Evolutionary conservation across 2,329 filamentous ascomycete species (phyloP), one percentile per base, ranked within the genome.

Genomic region (Fusarium veterinarium): DNA sequence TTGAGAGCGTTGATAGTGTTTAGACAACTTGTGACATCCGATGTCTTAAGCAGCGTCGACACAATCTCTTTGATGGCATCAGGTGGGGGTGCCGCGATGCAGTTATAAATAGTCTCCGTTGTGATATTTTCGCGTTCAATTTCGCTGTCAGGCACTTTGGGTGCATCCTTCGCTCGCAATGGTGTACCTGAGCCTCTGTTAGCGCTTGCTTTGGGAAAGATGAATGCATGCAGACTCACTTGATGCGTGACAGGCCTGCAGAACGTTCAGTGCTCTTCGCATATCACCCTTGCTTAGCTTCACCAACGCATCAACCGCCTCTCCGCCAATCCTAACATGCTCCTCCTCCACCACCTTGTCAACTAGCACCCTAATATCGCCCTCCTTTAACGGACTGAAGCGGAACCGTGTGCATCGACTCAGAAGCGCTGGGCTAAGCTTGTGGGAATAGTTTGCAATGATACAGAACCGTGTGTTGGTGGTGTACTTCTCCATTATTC

Each of bases 401-500:
- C 96, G 88, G 82, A 99, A 99, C 41, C 96, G 88, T 14, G 96
- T 99, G 83, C 96, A 99, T 77, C 96, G 88, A 53, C 95, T 98
- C 59, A 99, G 86, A 46, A 99, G 86, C 0, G 96, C 96, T 0
- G 96, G 95, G 17, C 94, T 97, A 42, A 99, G 90, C 83, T 99
- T 99, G 85, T 99, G 96, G 35, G 96, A 96, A 83, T 99, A 99
- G 84, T 99, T 99, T 76, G 96, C 96, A 76, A 99, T 98, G 80
- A 99, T 94, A 84, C 95, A 98, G 84, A 99, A 99, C 58, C 96
- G 89, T 5, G 96, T 98, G 84, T 99, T 99, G 67, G 93, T 93
- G 1, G 96, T 99, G 85, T 99, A 99, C 84, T 97, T 97, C 81
- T 99, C 96, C 96, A 99, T 99, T 79, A 99, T 98, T 52, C 96